Base-by-base conservation (phyloP, 2,329 filamentous ascomycete genomes). In the Thyridium curvatum region DNA sequence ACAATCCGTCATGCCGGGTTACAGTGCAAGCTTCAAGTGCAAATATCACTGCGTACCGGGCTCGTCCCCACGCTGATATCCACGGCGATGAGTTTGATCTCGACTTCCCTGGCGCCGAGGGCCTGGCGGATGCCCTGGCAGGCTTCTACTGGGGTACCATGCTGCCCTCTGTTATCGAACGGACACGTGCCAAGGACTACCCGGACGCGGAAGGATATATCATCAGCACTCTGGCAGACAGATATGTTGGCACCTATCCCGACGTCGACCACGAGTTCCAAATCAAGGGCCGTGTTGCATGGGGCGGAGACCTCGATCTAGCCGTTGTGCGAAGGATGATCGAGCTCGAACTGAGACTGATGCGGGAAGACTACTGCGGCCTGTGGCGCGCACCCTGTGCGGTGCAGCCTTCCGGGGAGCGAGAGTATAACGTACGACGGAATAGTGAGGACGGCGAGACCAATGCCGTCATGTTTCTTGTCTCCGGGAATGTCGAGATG, bases 261-360 rank as follows among this genome's bases (percentile, higher is more conserved):
- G 41, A 43, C 26, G 41, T 43, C n/a, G 43, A 43, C 33, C 41
- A 43, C 28, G 43, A 43, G 38, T 43, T 45, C 35, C 41, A 45
- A 33, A 41, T 43, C 32, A 45, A 41, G 37, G 41, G 38, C 3
- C 37, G 41, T 6, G 15, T 41, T 9, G 41, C 41, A 13, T 17
- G 32, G 29, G 41, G 44, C 15, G 35, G 32, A 12, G 30, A 30
- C 14, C 33, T 46, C 12, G 44, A 44, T 26, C 36, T 41, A 5
- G 39, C 39, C 30, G 32, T 46, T n/a, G 38, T 33, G 18, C 42
- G 41, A 12, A 39, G 41, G 26, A 44, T 44, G 41, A 41, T 44
- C n/a, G 41, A 44, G 14, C 41, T 44, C 31, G 32, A 41, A 29
- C 36, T 44, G 17, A 35, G 39, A n/a, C 30, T 44, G 29, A 37